Percentiles rank a stretch among this genome's conserved stretches.
phyloP scores from a whole-genome alignment of 208 protist genomes.

The Acanthamoeba culbertsoni region DNA sequence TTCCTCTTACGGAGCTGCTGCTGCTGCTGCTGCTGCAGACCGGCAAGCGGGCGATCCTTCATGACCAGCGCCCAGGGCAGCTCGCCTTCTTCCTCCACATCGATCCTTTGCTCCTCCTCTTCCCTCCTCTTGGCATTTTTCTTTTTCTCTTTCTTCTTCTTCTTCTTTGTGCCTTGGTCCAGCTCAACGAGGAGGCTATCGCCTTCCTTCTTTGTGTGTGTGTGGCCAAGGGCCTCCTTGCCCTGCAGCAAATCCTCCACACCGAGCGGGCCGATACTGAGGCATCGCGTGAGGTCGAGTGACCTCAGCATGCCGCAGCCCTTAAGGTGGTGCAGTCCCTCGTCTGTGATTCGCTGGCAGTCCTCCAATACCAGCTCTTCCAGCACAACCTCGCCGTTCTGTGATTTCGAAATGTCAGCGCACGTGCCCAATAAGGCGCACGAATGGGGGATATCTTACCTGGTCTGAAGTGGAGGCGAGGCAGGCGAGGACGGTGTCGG shows the following conservation, averaged over 20 bases:
- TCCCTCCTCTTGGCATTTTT: neutral
- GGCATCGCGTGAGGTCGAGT: constrained; percentile 40
- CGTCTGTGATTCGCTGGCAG: neutral
- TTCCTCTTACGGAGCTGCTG: neutral
- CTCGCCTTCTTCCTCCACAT: neutral
- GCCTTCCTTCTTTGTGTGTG: neutral
- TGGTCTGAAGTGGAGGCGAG: neutral
- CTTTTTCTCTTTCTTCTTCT: neutral
- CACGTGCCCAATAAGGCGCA: neutral
- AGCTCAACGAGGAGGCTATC: too few relatives aligned
- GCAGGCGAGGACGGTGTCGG: constrained; percentile 3
- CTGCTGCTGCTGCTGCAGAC: neutral
- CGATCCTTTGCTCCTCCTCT: neutral
- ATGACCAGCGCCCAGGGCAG: neutral
- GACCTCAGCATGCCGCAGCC: neutral
- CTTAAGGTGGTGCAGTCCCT: neutral
- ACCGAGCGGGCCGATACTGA: neutral
- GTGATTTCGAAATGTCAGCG: neutral
- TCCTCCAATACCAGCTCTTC: constrained; percentile 36
- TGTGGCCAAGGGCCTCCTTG: neutral
- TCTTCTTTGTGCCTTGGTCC: neutral
- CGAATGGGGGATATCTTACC: neutral
- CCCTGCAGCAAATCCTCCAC: neutral
- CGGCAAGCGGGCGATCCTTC: neutral
- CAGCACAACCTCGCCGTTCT: neutral